A percentile compares a stretch with the other conserved stretches of the same genome.
These are phyloP conservation scores for Apiotrichum domesticum DNA, from an alignment of 1,284 basidiomycete species.

Conservation along the genomic window DNA sequence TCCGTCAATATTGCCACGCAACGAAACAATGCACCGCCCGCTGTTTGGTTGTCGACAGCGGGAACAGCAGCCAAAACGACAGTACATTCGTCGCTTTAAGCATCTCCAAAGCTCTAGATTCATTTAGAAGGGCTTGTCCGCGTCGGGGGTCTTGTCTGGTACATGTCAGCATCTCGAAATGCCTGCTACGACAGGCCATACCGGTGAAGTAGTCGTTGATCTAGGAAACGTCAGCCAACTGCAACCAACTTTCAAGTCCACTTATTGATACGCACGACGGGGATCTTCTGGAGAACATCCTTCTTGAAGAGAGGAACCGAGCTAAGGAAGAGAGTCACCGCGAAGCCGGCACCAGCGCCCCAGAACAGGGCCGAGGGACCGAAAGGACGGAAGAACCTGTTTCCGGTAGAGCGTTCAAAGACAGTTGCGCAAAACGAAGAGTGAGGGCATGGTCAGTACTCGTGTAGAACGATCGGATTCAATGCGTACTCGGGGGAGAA, in stretches of 20 bases:
- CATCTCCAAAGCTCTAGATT: background rate
- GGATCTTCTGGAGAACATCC: slow-evolving; percentile 44
- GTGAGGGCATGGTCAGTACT: background rate
- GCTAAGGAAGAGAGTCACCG: slow-evolving; percentile 42
- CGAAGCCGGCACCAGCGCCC: slow-evolving; percentile 39
- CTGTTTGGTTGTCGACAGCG: no score
- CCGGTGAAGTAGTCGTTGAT: slow-evolving; percentile 31
- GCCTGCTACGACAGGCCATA: slow-evolving; percentile 11
- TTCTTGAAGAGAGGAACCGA: slow-evolving; percentile 44
- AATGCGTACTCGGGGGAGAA: slow-evolving; percentile 31
- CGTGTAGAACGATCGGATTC: no score
- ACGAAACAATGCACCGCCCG: no score
- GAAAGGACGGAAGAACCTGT: slow-evolving; percentile 35
- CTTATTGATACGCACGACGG: slow-evolving; percentile 28
- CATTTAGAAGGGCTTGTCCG: slow-evolving; percentile 46
- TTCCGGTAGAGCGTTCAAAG: no score
- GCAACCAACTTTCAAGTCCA: background rate
- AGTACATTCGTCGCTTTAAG: background rate
- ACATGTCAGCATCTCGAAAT: background rate
- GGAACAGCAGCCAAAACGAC: no score
- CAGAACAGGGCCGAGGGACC: slow-evolving; percentile 31
- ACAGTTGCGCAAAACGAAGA: no score
- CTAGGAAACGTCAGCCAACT: slow-evolving; percentile 9
- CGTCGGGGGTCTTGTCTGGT: slow-evolving; percentile 43
- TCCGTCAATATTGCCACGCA: no score